Conservation (phyloP, 495 filamentous ascomycete genomes). For the Neurospora sp. region DNA sequence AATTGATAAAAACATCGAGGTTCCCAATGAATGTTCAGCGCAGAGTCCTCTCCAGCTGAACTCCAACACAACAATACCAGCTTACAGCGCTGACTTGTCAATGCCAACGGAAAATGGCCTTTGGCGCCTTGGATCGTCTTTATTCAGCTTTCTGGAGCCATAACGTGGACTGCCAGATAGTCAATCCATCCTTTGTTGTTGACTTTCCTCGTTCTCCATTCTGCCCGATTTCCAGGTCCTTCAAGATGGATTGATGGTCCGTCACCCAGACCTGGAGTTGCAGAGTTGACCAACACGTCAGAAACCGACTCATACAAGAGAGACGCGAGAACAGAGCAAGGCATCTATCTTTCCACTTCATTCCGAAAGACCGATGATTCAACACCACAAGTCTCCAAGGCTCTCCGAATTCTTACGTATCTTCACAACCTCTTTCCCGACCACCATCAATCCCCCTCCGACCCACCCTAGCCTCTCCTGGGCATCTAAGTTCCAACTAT, state of each 20-base stretch:
- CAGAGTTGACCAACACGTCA: neutral
- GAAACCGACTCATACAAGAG: neutral
- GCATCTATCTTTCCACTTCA: neutral
- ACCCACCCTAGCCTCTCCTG: neutral
- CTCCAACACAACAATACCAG: neutral
- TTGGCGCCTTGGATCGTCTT: neutral
- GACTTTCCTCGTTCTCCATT: neutral
- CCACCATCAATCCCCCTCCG: neutral
- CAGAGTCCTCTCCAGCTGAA: neutral
- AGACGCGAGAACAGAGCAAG: neutral
- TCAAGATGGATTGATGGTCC: neutral
- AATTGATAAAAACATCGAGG: too few species aligned
- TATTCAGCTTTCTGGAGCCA: neutral
- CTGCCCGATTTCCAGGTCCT: too few species aligned
- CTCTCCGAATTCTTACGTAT: neutral
- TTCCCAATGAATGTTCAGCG: neutral
- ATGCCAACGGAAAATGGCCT: neutral
- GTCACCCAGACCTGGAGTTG: neutral
- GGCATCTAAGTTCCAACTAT: neutral
- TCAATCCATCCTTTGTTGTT: neutral
- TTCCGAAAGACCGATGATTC: neutral
- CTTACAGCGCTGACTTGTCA: neutral
- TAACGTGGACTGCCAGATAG: neutral
- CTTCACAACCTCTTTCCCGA: too few species aligned
- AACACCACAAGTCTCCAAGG: neutral